phyloP scores from a whole-genome alignment of 768 basidiomycete species.

The Xerocomus spinulosus region DNA sequence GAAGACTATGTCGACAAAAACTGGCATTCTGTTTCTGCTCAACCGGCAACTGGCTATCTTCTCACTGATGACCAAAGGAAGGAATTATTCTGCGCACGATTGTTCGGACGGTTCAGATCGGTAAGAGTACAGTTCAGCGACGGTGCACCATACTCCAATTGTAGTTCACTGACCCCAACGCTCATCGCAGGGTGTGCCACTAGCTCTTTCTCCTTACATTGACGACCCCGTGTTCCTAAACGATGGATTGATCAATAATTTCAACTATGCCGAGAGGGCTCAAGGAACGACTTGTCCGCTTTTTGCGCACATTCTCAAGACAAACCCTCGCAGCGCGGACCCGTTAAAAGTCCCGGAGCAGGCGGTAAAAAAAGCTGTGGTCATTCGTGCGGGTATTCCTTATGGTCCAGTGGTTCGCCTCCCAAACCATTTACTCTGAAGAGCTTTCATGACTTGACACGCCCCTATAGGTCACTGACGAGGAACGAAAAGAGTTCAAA shows the following conservation, averaged over 20 bases:
- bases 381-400: constrained; percentile 34
- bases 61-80: constrained; percentile 17
- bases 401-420: constrained; percentile 28
- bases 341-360: constrained; percentile 18
- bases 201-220: too few relatives aligned
- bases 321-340: constrained; percentile 35
- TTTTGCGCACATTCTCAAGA: constrained; percentile 32
- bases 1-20: constrained; percentile 44
- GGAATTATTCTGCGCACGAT: constrained; percentile 30
- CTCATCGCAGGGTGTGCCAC: too few relatives aligned
- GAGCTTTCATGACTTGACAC: not conserved
- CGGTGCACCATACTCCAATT: too few relatives aligned
- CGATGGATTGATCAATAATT: too few relatives aligned
- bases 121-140: too few relatives aligned
- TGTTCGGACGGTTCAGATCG: constrained; percentile 38
- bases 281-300: too few relatives aligned
- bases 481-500: not conserved
- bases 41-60: constrained; percentile 1
- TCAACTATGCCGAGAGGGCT: too few relatives aligned
- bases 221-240: too few relatives aligned
- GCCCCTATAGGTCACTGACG: constrained; percentile 4
- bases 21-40: constrained; percentile 28
- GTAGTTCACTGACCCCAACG: too few relatives aligned
- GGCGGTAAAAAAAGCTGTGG: constrained; percentile 19
- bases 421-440: too few relatives aligned